These are phyloP conservation scores for Dryadomyces sulphureus DNA, from an alignment of 2,329 filamentous ascomycete genomes.

Conservation along the genomic window DNA sequence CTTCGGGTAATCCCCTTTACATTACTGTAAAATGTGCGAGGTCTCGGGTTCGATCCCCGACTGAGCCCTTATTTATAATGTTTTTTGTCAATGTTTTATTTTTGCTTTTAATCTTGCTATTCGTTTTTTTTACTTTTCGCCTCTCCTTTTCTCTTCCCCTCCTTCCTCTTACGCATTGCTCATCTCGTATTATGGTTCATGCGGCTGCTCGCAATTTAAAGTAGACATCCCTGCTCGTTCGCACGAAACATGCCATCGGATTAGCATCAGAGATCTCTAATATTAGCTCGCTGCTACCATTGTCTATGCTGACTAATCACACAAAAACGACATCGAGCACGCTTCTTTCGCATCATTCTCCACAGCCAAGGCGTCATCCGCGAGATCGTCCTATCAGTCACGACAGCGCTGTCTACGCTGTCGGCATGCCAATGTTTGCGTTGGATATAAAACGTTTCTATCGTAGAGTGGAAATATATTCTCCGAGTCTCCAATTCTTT, in stretches of 20 bases:
- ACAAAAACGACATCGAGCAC: too few relatives aligned
- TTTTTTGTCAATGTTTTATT: background rate
- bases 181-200: too few relatives aligned
- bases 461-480: background rate
- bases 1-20: conserved; percentile 11
- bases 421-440: too few relatives aligned
- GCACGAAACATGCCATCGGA: background rate
- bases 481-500: background rate
- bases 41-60: conserved; percentile 13
- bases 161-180: too few relatives aligned
- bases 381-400: background rate
- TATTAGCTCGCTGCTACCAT: too few relatives aligned
- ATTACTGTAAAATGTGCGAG: conserved; percentile 11
- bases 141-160: background rate
- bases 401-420: background rate
- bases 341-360: conserved; percentile 4
- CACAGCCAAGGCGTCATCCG: conserved; percentile 5
- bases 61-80: conserved; percentile 6
- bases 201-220: too few relatives aligned
- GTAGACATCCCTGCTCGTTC: background rate
- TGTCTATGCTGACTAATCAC: too few relatives aligned
- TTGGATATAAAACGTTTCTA: too few relatives aligned
- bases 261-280: too few relatives aligned
- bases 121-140: background rate
- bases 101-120: background rate